phyloP scores from a whole-genome alignment of 2,329 filamentous ascomycete genomes.

The Hypoxylon sp. region DNA sequence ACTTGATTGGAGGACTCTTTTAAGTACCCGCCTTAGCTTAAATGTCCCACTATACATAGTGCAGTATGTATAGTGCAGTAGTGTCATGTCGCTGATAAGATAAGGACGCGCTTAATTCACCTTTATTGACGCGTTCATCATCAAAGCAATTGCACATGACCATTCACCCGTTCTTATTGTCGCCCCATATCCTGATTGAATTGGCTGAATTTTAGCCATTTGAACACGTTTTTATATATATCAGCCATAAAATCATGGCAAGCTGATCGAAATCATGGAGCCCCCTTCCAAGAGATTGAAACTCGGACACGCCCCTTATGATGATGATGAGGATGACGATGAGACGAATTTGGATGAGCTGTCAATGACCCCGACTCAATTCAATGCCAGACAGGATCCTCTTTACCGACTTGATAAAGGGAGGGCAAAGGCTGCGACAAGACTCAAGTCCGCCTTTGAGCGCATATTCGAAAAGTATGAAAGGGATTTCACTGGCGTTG shows the following conservation, averaged over 20 bases:
- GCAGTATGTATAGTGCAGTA: background rate
- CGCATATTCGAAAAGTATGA: slow-evolving; percentile 91
- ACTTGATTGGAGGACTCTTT: background rate
- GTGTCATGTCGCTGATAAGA: slow-evolving; percentile 27
- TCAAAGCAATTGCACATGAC: slow-evolving; percentile 25
- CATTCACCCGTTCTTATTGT: slow-evolving; percentile 7
- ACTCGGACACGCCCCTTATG: slow-evolving; percentile 61
- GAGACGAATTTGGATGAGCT: slow-evolving; percentile 64
- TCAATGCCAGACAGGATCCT: slow-evolving; percentile 65
- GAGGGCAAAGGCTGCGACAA: slow-evolving; percentile 76
- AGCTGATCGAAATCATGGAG: slow-evolving; percentile 63
- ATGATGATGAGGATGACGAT: slow-evolving; percentile 56
- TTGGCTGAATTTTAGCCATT: background rate
- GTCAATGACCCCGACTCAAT: slow-evolving; percentile 63
- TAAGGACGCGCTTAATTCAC: slow-evolving; percentile 32
- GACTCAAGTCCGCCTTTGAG: slow-evolving; percentile 88
- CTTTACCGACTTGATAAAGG: slow-evolving; percentile 72
- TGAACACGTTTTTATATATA: background rate
- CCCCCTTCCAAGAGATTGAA: slow-evolving; percentile 73
- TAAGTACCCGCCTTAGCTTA: background rate
- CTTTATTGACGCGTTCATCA: slow-evolving; percentile 36
- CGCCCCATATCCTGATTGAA: background rate
- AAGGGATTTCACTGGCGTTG: slow-evolving; percentile 84
- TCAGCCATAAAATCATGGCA: slow-evolving; percentile 26
- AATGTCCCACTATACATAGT: background rate